Evolutionary conservation across 192 early-diverging fungal genomes (phyloP), one percentile per base, ranked within the genome.

Genomic region (Jimgerdemannia lactiflua): DNA sequence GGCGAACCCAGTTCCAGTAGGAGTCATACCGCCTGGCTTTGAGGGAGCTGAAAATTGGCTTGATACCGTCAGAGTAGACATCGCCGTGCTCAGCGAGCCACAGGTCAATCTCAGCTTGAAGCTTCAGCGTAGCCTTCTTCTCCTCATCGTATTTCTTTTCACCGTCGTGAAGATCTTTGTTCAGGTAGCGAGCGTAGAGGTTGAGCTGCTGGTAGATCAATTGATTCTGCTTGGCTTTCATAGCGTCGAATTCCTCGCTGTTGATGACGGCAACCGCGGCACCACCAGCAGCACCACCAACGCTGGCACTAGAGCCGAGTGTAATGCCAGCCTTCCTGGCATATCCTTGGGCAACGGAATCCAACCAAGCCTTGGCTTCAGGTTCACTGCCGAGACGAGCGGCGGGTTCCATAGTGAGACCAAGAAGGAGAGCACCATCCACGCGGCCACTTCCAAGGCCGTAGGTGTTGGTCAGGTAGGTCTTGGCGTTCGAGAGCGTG

Each of bases 1-100:
- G 95, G 71, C 92, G 90, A 64, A 90, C 92, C 96, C 96, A 98
- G 87, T 98, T 98, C 96, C 96, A 98, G 92, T 95, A 92, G 65
- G 96, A 98, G 78, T 98, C 95, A 77, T 95, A 98, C 41, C 82
- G 86, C 65, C 96, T 93, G 43, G 94, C 95, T 88, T 96, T 98
- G 78, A 92, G 87, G 14, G 88, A 84, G 71, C 88, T 91, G 83
- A 98, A 98, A 20, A 89, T 71, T 17, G 95, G 95, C 72, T 89
- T 89, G 87, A 98, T 97, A 70, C 96, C 96, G 74, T 93, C 88
- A 49, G 92, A 92, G 84, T 96, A 97, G 74, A 89, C 82, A 74
- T 95, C 95, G 78, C 96, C 97, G 78, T 97, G 95, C 86, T 98
- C 97, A 77, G 88, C 92, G 75, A 89, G 81, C 95, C 95, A 97